These are phyloP conservation scores for Grigorovia transvaalensis DNA, from an alignment of 805 yeast species.

Conservation along the genomic window DNA sequence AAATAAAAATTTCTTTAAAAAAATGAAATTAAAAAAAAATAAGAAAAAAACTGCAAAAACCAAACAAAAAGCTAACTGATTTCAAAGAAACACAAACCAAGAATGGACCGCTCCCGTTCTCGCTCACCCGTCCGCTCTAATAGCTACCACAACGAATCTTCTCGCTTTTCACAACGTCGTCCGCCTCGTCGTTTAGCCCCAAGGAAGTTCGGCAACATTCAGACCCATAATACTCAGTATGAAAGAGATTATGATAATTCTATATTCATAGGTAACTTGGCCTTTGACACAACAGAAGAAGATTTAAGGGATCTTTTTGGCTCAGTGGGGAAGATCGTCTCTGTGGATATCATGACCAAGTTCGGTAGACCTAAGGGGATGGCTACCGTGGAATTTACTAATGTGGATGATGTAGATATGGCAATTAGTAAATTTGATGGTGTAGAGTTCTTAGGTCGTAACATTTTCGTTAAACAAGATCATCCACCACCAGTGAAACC, in stretches of 20 bases:
- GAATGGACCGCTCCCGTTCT: not conserved
- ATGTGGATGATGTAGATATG: constrained; percentile 49
- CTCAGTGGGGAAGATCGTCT: constrained; percentile 52
- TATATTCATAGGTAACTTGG: constrained; percentile 63
- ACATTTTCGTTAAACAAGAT: constrained; percentile 80
- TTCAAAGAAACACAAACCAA: not conserved
- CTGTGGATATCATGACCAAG: constrained; percentile 71
- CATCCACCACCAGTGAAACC: constrained; percentile 65
- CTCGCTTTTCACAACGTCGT: constrained; percentile 6
- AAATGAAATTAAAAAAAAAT: not conserved
- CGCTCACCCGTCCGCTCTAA: not conserved
- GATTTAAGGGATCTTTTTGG: constrained; percentile 54
- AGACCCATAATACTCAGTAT: constrained; percentile 5
- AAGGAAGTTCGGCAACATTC: not conserved
- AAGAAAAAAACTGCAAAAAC: not conserved
- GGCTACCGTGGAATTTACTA: constrained; percentile 81
- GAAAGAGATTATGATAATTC: constrained; percentile 57
- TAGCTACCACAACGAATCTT: not conserved
- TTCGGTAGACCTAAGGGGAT: constrained; percentile 78
- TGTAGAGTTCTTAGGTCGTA: constrained; percentile 58
- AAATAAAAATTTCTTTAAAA: not conserved
- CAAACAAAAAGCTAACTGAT: not conserved
- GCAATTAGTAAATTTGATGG: constrained; percentile 67
- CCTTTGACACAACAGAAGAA: constrained; percentile 48
- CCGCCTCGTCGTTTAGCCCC: not conserved